Percentiles rank a stretch among this genome's conserved stretches.
These are phyloP conservation scores for Verticillium dahliae DNA, from an alignment of 2,329 filamentous ascomycete genomes.

Conservation along the genomic window DNA sequence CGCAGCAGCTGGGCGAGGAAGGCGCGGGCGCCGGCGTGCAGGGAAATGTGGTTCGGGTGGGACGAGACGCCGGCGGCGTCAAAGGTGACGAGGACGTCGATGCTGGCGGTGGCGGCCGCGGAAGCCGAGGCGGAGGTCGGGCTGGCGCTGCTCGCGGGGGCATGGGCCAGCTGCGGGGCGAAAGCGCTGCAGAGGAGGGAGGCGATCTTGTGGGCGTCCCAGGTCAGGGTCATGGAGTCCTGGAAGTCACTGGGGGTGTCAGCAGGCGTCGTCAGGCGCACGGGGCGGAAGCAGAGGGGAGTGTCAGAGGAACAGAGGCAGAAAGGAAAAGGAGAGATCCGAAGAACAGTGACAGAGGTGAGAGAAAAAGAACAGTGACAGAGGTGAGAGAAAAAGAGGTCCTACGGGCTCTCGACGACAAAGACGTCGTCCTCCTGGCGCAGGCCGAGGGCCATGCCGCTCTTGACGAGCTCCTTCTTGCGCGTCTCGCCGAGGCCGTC, in stretches of 20 bases:
- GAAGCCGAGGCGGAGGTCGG: constrained; percentile 14
- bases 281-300: too few relatives aligned
- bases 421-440: constrained; percentile 71
- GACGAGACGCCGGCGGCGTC: constrained; percentile 74
- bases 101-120: constrained; percentile 40
- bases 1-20: constrained; percentile 65
- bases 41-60: constrained; percentile 89
- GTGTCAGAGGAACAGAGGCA: background rate
- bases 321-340: background rate
- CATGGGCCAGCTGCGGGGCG: constrained; percentile 50
- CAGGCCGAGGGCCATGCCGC: constrained; percentile 70
- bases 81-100: constrained; percentile 87
- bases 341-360: background rate
- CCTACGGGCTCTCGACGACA: constrained; percentile 71
- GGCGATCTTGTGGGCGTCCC: constrained; percentile 67
- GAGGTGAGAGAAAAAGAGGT: constrained; percentile 8
- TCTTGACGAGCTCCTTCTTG: constrained; percentile 76
- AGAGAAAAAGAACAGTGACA: background rate
- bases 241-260: constrained; percentile 55
- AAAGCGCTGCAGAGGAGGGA: constrained; percentile 67
- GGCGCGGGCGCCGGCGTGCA: constrained; percentile 71
- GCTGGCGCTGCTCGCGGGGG: constrained; percentile 7
- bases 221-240: constrained; percentile 79
- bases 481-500: constrained; percentile 80
- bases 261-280: too few relatives aligned